These are phyloP conservation scores for Cynanchum wilfordii DNA, from an alignment of 257 asterid species.

Conservation along the genomic window DNA sequence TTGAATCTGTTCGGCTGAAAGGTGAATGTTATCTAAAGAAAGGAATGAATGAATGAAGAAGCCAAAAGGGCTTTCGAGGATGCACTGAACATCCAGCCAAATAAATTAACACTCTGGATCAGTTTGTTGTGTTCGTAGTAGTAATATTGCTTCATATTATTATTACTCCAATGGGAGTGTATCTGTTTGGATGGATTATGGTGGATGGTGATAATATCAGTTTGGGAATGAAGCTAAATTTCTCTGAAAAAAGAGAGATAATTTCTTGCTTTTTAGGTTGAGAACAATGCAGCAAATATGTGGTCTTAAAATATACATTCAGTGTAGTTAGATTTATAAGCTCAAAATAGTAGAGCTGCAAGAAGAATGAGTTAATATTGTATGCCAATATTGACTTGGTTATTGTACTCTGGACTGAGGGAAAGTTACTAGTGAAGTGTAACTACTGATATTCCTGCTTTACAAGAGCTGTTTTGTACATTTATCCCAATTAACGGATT, in stretches of 20 bases:
- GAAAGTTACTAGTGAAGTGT: no score
- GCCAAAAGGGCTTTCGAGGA: conserved; percentile 46
- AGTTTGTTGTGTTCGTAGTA: conserved; percentile 30
- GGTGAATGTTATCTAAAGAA: conserved; percentile 55
- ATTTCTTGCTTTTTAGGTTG: background rate
- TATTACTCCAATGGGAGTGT: background rate
- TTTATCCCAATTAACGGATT: no score
- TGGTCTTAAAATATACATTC: no score
- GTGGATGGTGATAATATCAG: background rate
- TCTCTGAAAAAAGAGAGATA: no score
- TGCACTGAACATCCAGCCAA: conserved; percentile 40
- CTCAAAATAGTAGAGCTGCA: background rate
- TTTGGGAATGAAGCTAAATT: background rate
- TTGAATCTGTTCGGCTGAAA: conserved; percentile 42
- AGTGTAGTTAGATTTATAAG: background rate
- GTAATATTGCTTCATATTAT: background rate
- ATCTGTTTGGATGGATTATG: background rate
- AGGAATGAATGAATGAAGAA: conserved; percentile 40
- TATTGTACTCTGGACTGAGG: no score
- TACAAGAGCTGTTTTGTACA: background rate
- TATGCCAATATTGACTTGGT: background rate
- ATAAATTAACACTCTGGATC: conserved; percentile 30
- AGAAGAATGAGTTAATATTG: background rate
- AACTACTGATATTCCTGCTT: no score
- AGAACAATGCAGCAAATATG: background rate